Evolutionary conservation across 2,329 filamentous ascomycete species (phyloP).

Genomic region (Bipolaris bicolor): DNA sequence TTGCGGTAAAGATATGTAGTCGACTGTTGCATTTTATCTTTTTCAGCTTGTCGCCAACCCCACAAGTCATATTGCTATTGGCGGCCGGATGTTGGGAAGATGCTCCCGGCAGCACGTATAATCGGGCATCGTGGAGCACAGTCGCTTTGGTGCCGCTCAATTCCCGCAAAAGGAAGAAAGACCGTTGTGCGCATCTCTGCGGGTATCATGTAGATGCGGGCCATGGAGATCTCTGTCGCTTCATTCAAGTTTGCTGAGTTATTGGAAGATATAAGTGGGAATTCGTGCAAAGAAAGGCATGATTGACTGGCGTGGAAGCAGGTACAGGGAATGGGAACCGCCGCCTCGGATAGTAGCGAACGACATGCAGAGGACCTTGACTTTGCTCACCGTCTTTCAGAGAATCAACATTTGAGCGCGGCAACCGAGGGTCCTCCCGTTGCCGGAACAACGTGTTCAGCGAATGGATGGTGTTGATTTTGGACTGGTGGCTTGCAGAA

Average conservation of each 20-base stretch:
- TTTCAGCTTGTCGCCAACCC: constrained; percentile 2
- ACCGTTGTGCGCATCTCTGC: constrained; percentile 13
- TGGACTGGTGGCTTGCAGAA: constrained; percentile 15
- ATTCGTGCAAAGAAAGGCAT: constrained; percentile 2
- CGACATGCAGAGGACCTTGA: constrained; percentile 11
- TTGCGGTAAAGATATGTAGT: neutral
- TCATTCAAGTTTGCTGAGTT: neutral
- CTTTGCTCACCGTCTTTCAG: constrained; percentile 9
- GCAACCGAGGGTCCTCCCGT: constrained; percentile 12
- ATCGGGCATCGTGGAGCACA: constrained; percentile 8
- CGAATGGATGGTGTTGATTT: constrained; percentile 2
- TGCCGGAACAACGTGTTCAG: constrained; percentile 18
- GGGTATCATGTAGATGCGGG: constrained; percentile 11
- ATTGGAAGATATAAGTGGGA: constrained; percentile 11
- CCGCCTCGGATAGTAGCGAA: constrained; percentile 12
- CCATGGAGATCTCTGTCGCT: constrained; percentile 6
- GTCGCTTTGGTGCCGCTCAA: constrained; percentile 11
- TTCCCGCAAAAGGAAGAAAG: constrained; percentile 15
- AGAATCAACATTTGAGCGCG: constrained; percentile 5
- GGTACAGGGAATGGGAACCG: constrained; percentile 11
- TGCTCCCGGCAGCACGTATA: constrained; percentile 28
- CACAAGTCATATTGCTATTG: constrained; percentile 6
- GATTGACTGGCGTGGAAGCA: constrained; percentile 5
- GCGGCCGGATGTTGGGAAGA: constrained; percentile 19
- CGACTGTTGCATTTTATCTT: constrained; percentile 1